Conservation (phyloP, 352 stramenopile species). For the Phytopythium sindhum region DNA sequence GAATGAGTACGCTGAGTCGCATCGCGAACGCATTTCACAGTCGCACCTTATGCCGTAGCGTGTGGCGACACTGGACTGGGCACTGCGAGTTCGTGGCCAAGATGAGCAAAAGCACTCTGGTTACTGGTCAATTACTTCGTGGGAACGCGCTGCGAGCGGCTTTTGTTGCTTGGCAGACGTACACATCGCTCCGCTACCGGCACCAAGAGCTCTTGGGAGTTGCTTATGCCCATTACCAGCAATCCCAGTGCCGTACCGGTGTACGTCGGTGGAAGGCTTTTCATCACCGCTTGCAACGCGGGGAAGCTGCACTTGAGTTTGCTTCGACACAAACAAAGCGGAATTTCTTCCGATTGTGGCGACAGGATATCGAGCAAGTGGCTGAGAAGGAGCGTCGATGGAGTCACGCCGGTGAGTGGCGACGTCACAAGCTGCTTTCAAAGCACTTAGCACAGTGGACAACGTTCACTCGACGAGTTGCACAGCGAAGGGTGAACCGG, state of each 20-base stretch:
- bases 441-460: background rate
- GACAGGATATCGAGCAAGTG: background rate
- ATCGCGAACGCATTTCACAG: conserved; percentile 13
- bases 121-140: conserved; percentile 22
- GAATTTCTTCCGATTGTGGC: background rate
- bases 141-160: conserved; percentile 19
- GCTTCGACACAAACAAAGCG: background rate
- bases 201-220: conserved; percentile 2
- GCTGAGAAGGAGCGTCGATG: background rate
- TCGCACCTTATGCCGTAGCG: conserved; percentile 12
- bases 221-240: conserved; percentile 10
- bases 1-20: conserved; percentile 12
- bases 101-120: conserved; percentile 24
- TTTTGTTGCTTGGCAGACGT: conserved; percentile 25
- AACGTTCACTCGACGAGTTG: background rate
- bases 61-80: conserved; percentile 20
- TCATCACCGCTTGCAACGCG: background rate
- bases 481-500: conserved; percentile 10
- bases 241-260: background rate
- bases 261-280: conserved; percentile 1
- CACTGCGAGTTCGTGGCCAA: conserved; percentile 16
- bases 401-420: background rate
- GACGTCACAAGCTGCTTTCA: conserved; percentile 5
- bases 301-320: background rate
- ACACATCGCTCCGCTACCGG: conserved; percentile 6